These are phyloP conservation scores for Kluyveromyces lactis DNA, from an alignment of 805 yeast genomes.

Conservation along the genomic window DNA sequence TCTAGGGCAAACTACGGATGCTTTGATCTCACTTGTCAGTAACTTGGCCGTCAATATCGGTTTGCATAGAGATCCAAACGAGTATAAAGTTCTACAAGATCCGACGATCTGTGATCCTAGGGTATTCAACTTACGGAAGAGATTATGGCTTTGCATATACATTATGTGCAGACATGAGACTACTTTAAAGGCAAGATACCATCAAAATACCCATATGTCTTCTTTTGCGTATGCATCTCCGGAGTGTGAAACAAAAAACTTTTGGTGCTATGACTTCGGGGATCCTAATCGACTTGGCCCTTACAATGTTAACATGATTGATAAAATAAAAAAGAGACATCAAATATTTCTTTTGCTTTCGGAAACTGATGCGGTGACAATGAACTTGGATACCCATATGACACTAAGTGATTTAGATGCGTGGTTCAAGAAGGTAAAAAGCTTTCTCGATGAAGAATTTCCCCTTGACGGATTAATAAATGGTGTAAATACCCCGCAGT, in stretches of 20 bases:
- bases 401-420: conserved; percentile 11
- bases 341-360: conserved; percentile 18
- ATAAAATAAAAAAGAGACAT: conserved; percentile 19
- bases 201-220: conserved; percentile 9
- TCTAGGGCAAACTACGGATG: conserved; percentile 28
- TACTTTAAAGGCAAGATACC: conserved; percentile 26
- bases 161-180: conserved; percentile 23
- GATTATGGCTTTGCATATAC: conserved; percentile 23
- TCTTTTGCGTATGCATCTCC: conserved; percentile 13
- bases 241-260: conserved; percentile 3
- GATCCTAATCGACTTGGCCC: conserved; percentile 11
- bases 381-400: conserved; percentile 11
- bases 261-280: conserved; percentile 9
- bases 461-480: conserved; percentile 7
- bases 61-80: conserved; percentile 26
- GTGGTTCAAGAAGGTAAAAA: conserved; percentile 15
- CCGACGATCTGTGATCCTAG: conserved; percentile 13
- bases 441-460: conserved; percentile 16
- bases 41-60: conserved; percentile 27
- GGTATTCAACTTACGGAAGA: conserved; percentile 23
- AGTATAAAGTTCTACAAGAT: conserved; percentile 20
- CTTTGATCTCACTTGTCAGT: conserved; percentile 23
- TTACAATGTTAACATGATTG: conserved; percentile 17
- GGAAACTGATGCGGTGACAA: conserved; percentile 21
- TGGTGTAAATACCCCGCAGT: background rate